Conservation (phyloP, 495 filamentous ascomycete species). For the Penicillium roqueforti region DNA sequence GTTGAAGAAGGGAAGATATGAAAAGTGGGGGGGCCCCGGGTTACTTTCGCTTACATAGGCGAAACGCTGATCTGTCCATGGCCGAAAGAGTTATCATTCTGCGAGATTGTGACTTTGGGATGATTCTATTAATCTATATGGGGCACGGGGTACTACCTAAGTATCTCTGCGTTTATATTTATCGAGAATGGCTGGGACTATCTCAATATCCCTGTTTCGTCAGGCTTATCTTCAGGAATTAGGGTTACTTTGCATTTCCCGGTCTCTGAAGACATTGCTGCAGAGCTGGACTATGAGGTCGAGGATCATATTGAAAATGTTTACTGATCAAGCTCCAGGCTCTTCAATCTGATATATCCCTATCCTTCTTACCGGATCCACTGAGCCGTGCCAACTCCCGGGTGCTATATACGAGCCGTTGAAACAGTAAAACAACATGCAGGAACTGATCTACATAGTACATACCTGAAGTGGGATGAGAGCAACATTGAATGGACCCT, state of each 20-base stretch:
- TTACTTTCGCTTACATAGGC: conserved; percentile 5
- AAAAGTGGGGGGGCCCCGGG: neutral
- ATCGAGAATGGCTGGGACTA: neutral
- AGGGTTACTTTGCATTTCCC: neutral
- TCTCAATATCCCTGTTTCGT: neutral
- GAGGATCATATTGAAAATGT: neutral
- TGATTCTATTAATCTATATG: neutral
- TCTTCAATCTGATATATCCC: neutral
- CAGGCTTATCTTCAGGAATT: neutral
- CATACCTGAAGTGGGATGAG: neutral
- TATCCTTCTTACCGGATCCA: neutral
- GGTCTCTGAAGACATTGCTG: neutral
- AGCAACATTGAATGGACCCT: neutral
- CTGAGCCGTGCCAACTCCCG: neutral
- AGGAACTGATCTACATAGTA: neutral
- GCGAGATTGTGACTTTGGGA: neutral
- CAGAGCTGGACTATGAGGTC: neutral
- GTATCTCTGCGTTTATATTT: too few relatives aligned
- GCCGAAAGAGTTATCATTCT: neutral
- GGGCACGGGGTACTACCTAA: too few relatives aligned
- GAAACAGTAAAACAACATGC: neutral
- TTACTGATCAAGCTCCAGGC: too few relatives aligned
- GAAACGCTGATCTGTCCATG: neutral
- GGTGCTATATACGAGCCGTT: neutral
- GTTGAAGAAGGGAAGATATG: neutral